Evolutionary conservation across 1,284 basidiomycete species (phyloP).

Genomic region (Hypsizygus ulmarius): DNA sequence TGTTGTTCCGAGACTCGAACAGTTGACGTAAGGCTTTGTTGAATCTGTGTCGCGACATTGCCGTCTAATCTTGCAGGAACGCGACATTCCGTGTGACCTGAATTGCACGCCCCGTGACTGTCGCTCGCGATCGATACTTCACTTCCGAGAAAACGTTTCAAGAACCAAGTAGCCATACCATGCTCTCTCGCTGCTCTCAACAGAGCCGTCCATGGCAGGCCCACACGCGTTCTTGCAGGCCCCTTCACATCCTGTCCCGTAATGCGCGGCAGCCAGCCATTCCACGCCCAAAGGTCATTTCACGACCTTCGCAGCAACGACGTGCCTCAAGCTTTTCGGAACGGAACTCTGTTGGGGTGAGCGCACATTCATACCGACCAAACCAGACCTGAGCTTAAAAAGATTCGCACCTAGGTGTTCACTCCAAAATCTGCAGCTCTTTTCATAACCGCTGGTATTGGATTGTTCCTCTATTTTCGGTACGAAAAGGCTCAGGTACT

Average conservation of each 20-base stretch:
- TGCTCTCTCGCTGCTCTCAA: conserved; percentile 15
- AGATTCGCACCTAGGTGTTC: conserved; percentile 64
- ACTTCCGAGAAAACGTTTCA: too few species aligned
- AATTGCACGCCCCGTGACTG: too few species aligned
- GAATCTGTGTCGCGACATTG: too few species aligned
- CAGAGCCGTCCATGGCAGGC: conserved; percentile 13
- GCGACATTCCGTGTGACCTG: too few species aligned
- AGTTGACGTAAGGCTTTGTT: too few species aligned
- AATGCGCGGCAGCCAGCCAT: not conserved
- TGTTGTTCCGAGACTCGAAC: too few species aligned
- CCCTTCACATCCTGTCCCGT: not conserved
- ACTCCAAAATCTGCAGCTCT: conserved; percentile 81
- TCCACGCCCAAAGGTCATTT: not conserved
- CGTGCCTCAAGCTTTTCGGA: conserved; percentile 15
- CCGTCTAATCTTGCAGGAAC: too few species aligned
- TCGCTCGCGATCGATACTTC: too few species aligned
- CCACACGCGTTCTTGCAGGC: not conserved
- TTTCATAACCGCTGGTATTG: conserved; percentile 81
- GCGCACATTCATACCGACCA: not conserved
- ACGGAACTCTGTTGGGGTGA: conserved; percentile 20
- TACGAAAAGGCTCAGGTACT: conserved; percentile 81
- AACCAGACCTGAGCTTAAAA: conserved; percentile 1
- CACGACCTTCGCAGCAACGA: conserved; percentile 8
- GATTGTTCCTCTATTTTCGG: conserved; percentile 87
- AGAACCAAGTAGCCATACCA: conserved; percentile 1